Conservation (phyloP, 495 filamentous ascomycete genomes). For the Bombardia bombarda region DNA sequence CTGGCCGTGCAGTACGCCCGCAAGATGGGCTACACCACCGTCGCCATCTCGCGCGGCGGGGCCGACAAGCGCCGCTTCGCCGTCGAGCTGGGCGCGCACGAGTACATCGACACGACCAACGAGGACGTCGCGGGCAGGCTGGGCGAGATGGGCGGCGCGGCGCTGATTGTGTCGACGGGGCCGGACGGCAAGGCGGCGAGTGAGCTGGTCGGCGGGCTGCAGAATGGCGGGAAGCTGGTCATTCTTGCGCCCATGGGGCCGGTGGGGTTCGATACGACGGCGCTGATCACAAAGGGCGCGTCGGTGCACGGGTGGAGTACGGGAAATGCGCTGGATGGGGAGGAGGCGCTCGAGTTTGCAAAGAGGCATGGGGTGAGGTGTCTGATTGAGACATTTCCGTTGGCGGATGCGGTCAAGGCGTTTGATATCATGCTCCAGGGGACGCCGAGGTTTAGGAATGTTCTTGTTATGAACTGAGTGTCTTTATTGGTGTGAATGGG, state of each 20-base stretch:
- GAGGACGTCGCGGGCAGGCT: conserved; percentile 42
- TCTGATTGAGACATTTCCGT: conserved; percentile 51
- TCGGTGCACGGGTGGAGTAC: conserved; percentile 53
- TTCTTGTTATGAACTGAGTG: conserved; percentile 41
- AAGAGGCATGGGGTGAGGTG: conserved; percentile 48
- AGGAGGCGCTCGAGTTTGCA: conserved; percentile 57
- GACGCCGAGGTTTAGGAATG: conserved; percentile 41
- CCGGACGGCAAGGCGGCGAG: conserved; percentile 47
- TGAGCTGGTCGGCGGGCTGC: conserved; percentile 45
- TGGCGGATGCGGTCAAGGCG: conserved; percentile 45
- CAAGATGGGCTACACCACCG: conserved; percentile 54
- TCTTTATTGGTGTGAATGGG: background rate
- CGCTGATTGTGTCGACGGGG: conserved; percentile 54
- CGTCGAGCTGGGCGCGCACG: conserved; percentile 51
- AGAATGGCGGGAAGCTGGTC: conserved; percentile 47
- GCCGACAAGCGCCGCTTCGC: conserved; percentile 51
- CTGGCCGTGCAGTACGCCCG: conserved; percentile 55
- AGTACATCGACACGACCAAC: conserved; percentile 53
- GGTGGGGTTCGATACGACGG: conserved; percentile 40
- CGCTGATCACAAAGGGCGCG: conserved; percentile 40
- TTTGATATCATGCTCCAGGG: conserved; percentile 39
- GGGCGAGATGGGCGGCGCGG: conserved; percentile 51
- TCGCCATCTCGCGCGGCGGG: conserved; percentile 50
- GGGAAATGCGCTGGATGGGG: conserved; percentile 52
- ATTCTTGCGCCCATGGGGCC: conserved; percentile 48